Base-by-base conservation (phyloP, 495 filamentous ascomycete genomes). In the Platismatia glauca region DNA sequence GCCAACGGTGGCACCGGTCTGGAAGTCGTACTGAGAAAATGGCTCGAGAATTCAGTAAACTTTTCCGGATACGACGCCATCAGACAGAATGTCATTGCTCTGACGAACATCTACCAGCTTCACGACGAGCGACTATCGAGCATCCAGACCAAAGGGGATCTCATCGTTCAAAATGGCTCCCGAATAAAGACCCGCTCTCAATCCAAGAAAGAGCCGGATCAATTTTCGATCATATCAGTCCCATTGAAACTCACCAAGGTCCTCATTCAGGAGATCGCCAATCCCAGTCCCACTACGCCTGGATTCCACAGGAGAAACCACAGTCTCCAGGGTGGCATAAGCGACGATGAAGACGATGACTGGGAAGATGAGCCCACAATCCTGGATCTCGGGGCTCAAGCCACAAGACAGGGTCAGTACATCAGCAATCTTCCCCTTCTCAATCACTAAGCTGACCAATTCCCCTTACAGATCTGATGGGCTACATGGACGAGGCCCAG, bases 11-110 rank as follows among this genome's bases (percentile, higher is more conserved):
- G 84, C 67, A 95, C 80, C 68, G 94, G 94, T 16, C 78, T 98
- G 11, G 82, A 90, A 58, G 85, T 97, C 3, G 94, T 98, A 18
- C 74, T 98, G 64, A 79, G 84, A 74, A 97, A 97, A 73, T 98
- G 94, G 94, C 80, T 97, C 0, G 93, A 96, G 73, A 94, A 97
- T 73, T 96, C 91, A 4, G 82, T 94, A 74, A 95, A 87, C 71
- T 97, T 98, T 73, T 89, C 90, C 11, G 94, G 94, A 24, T 98
- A 97, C 68, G 91, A 97, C 68, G 92, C 96, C 72, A 97, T 96
- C 68, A 80, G 91, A 67, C 91, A 96, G 71, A 98, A 97, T 67
- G 89, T 96, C 65, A 91, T 96, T 64, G 94, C 94, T 15, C 79
- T 98, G 20, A 90, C 90, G 8, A 93, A 90, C 67, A 76, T 98